Evolutionary conservation across 2,329 filamentous ascomycete species (phyloP).

Genomic region (Cladobotryum mycophilum): DNA sequence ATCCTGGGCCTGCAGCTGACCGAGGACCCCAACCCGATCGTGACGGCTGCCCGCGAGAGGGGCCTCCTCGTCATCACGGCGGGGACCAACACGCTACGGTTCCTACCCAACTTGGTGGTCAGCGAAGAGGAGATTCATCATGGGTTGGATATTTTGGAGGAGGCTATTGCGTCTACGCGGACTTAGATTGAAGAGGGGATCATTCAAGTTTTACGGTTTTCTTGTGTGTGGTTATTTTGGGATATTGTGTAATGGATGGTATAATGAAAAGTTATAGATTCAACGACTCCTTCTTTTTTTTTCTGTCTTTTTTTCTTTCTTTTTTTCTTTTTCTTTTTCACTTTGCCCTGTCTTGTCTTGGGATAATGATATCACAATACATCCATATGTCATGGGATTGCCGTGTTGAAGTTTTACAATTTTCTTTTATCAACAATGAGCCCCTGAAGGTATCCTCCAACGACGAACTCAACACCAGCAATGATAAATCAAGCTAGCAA

Average conservation of each 20-base stretch:
- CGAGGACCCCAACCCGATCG: conserved; percentile 63
- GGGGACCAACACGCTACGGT: conserved; percentile 84
- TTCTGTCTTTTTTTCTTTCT: neutral
- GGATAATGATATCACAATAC: too few relatives aligned
- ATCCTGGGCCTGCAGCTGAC: conserved; percentile 82
- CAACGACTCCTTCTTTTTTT: neutral
- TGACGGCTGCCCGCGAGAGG: conserved; percentile 80
- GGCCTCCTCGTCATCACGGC: conserved; percentile 88
- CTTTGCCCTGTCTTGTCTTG: too few relatives aligned
- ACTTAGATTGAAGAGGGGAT: conserved; percentile 10
- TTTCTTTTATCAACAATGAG: too few relatives aligned
- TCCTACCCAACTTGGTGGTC: conserved; percentile 82
- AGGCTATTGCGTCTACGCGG: conserved; percentile 48
- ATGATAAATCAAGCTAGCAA: too few relatives aligned
- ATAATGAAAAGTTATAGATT: conserved; percentile 4
- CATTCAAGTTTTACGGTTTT: neutral
- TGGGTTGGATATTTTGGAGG: conserved; percentile 68
- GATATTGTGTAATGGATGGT: neutral
- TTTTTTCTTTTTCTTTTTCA: too few relatives aligned
- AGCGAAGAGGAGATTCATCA: conserved; percentile 72
- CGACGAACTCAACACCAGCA: too few relatives aligned
- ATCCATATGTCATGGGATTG: too few relatives aligned
- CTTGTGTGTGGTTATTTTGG: neutral
- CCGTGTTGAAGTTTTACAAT: too few relatives aligned
- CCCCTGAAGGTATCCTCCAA: too few relatives aligned